Base-by-base conservation (phyloP, 2,329 filamentous ascomycete species). In the Aspergillus eucalypticola region DNA sequence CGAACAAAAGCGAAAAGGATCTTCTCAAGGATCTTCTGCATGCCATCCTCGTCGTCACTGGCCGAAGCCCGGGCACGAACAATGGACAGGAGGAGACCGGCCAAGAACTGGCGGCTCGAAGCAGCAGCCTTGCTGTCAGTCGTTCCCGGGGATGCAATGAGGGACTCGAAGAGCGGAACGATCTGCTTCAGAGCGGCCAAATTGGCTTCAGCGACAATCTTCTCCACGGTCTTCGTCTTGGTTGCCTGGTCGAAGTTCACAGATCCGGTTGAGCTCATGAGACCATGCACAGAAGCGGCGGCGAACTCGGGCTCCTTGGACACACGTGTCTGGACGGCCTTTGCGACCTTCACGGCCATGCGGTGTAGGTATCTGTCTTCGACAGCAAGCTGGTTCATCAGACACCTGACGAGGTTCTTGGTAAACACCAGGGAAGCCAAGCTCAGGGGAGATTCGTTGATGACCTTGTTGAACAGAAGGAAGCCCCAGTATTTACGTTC, bases 401-500 rank as follows among this genome's bases (percentile, higher is more conserved):
- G 78, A 69, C 89, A 94, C 52, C 87, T 84, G 77, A 96, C 87
- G 21, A 97, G 80, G 68, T 96, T 96, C 63, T 88, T 87, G 68
- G 90, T 92, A 73, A 98, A 96, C 0, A 96, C 80, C 8, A 82
- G 64, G 75, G 82, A 55, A 79, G 84, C 67, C 82, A 84, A 59
- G 72, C 80, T 64, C 63, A 74, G 64, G 74, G 85, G 72, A 69
- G 79, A 78, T 39, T 78, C 81, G 32, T 81, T 79, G 3, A 97
- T 78, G 67, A 92, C 86, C 70, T 89, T 91, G 68, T 89, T 87
- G 69, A 97, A 91, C 2, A 98, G 84, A 69, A 93, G 87, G 76
- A 98, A 94, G 0, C 95, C 95, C 75, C 92, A 92, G 70, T 91
- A 92, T 76, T 97, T 98, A 58, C 96, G 90, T 67, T 93, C 91